A percentile compares a stretch with the other conserved stretches of the same genome.
Conservation (phyloP, 2,329 filamentous ascomycete species). For the Xylaria sp. region DNA sequence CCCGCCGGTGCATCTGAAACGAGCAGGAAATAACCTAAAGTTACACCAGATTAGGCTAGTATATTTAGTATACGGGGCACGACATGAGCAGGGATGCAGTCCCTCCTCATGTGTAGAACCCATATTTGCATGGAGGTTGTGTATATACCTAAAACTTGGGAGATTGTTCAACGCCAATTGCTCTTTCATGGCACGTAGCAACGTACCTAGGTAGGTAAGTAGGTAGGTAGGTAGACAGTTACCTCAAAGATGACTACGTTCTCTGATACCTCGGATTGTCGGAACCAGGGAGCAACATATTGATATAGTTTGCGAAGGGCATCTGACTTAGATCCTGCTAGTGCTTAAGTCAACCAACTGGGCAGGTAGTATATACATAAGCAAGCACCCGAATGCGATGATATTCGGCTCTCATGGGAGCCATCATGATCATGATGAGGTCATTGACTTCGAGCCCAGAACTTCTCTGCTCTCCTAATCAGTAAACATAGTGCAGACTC, state of each 20-base stretch:
- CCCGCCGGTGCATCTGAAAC: constrained; percentile 9
- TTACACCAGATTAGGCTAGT: neutral
- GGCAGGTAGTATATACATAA: neutral
- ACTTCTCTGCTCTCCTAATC: neutral
- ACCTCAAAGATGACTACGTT: too few relatives aligned
- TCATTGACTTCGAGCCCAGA: neutral
- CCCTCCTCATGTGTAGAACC: neutral
- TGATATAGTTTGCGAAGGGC: constrained; percentile 5
- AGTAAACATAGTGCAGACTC: neutral
- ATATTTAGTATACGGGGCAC: neutral
- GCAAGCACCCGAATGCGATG: neutral
- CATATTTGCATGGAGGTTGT: too few relatives aligned
- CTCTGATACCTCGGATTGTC: neutral
- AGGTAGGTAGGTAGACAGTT: too few relatives aligned
- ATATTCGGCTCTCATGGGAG: neutral
- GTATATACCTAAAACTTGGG: neutral
- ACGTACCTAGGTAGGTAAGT: neutral
- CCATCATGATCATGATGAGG: neutral
- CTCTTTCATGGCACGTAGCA: neutral
- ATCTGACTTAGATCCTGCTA: constrained; percentile 7
- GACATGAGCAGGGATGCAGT: constrained; percentile 1
- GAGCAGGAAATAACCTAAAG: neutral
- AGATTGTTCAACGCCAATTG: neutral
- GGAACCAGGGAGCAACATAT: neutral
- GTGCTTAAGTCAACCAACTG: constrained; percentile 12